phyloP scores from a whole-genome alignment of 768 basidiomycete species.

The Suillus clintonianus region DNA sequence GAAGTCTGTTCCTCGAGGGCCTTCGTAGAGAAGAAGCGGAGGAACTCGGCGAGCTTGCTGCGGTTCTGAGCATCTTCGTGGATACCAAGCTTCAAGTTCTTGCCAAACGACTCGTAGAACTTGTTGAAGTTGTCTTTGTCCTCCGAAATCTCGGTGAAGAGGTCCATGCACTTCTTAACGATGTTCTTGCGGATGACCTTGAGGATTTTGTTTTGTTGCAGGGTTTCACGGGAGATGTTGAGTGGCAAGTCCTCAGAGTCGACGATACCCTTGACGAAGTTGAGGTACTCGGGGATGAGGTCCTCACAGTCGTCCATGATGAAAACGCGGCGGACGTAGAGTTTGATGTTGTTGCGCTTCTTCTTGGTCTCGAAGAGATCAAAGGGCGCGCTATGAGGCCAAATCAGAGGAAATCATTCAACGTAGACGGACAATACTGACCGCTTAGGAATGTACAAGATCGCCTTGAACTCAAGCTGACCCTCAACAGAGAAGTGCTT shows the following conservation, averaged over 20 bases:
- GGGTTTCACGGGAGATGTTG: conserved; percentile 99
- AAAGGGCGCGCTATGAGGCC: conserved; percentile 78
- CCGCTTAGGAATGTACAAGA: conserved; percentile 97
- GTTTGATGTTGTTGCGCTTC: conserved; percentile 99
- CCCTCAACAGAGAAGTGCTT: conserved; percentile 99
- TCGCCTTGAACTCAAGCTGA: conserved; percentile 99
- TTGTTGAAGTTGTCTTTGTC: conserved; percentile 98
- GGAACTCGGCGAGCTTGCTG: conserved; percentile 98
- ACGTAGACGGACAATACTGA: conserved; percentile 35
- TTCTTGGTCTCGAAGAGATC: conserved; percentile 99
- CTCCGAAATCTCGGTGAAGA: conserved; percentile 95
- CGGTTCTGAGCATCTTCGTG: conserved; percentile 99
- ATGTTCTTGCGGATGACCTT: conserved; percentile 99
- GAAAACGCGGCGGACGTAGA: conserved; percentile 99
- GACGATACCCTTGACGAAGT: conserved; percentile 99
- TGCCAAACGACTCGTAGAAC: conserved; percentile 98
- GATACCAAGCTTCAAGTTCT: conserved; percentile 99
- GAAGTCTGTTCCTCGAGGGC: conserved; percentile 87
- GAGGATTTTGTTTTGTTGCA: conserved; percentile 99
- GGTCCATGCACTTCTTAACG: conserved; percentile 96
- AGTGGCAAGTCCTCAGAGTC: conserved; percentile 99
- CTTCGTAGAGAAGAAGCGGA: conserved; percentile 98
- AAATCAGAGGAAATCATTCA: conserved; percentile 3
- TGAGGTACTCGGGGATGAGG: conserved; percentile 98
- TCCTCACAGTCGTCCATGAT: conserved; percentile 99